Base-by-base conservation (phyloP, 495 filamentous ascomycete species). In the Tuber microsphaerosporum region DNA sequence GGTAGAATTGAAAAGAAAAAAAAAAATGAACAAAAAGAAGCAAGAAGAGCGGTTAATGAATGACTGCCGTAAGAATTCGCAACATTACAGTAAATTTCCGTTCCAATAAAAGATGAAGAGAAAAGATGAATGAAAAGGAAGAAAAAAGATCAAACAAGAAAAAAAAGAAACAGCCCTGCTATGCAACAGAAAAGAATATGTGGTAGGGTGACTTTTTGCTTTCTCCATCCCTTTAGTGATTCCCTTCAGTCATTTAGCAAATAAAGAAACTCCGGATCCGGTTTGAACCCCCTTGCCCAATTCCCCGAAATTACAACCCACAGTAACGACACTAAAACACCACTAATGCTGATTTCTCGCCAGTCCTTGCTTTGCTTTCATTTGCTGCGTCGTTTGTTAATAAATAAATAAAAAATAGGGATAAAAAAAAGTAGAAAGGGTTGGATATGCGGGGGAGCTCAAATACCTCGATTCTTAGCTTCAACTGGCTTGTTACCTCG, bases 401-500 rank as follows among this genome's bases (percentile, higher is more conserved):
- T 43, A 56, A 65, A 31, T 45, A 73, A 14, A 10, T 12, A 43
- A 26, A 70, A 26, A 43, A n/a, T 41, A 41, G 42, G 31, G 45
- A 16, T 37, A 61, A 46, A 34, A 31, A 31, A 48, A 69, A 39
- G 20, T 43, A n/a, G 42, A 71, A 61, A 16, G n/a, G n/a, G 10
- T 34, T 65, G 14, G 56, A 19, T 5, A 19, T 34, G 56, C 4
- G 26, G 56, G 45, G 14, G 56, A 75, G n/a, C 48, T 90, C 86
- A 75, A 72, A 41, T 39, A 76, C 75, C 87, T 99, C 96, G 84
- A 99, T 99, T 84, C 94, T 88, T 68, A 94, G 91, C 86, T 98
- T 99, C 81, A 99, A 85, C 84, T 95, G 93, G 84, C 92, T 97
- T 61, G 96, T 99, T 17, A 99, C 96, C 86, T 99, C 96, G n/a